Base-by-base conservation (phyloP, 192 early-diverging fungal species). In the Gonapodya sp. region DNA sequence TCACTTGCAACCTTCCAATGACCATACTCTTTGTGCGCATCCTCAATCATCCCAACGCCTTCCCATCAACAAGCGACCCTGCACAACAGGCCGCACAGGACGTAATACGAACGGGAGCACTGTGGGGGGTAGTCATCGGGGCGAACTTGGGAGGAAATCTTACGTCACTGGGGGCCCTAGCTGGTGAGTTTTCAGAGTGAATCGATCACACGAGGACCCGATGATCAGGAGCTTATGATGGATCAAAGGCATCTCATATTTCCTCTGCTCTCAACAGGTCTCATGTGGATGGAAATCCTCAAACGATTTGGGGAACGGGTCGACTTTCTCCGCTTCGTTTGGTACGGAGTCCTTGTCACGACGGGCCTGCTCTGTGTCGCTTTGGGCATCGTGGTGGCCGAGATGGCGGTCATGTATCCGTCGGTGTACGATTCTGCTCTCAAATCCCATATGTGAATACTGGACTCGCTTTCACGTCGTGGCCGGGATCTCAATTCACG, bases 101-200 rank as follows among this genome's bases (percentile, higher is more conserved):
- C 24, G 83, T 86, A 31, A 82, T 88, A 0, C 82, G 85, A 73
- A 86, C 87, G 36, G 94, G 89, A 0, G 89, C 89, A 24, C 78
- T 94, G 73, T 92, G 92, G 87, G 93, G 89, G 14, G 82, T 96
- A 36, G 87, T 94, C 31, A 86, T 93, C 1, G 95, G 94, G 1
- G 90, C 89, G 80, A 95, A 96, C 79, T 80, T 96, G n/a, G 95
- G 95, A 1, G 95, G 93, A 2, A 94, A 94, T 79, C 83, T 95
- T 35, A 91, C 92, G 1, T 86, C 93, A 30, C 86, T 93, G 16
- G 94, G 93, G 31, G 90, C 90, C 72, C 36, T 73, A 18, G 73
- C 36, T 34, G 79, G 73, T 78, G 46, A 64, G 46, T 16, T 16
- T 64, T 64, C 46, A 8, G 46, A 16, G 8, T 8, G 46, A 78